Percentiles rank a stretch among this genome's conserved stretches.
Conservation (phyloP, 441 rosid genomes). For the Croton setiger region DNA sequence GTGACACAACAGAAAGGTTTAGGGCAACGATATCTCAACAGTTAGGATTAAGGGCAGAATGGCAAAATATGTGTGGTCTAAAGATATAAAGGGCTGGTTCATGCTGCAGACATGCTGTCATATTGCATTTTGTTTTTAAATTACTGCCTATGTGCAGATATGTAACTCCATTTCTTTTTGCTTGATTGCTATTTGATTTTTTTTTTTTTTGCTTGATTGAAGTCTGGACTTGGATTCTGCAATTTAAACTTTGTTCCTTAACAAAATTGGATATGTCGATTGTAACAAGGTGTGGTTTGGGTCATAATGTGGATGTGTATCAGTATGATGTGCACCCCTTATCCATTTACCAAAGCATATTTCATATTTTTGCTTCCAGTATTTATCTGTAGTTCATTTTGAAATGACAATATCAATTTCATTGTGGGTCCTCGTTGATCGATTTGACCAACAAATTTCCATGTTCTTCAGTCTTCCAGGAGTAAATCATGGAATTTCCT, state of each 20-base stretch:
- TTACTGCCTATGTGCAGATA: background rate
- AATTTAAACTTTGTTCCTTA: background rate
- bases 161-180: background rate
- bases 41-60: background rate
- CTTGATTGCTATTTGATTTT: background rate
- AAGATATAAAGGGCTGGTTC: background rate
- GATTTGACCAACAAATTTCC: background rate
- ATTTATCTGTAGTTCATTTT: background rate
- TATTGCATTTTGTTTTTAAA: background rate
- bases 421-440: background rate
- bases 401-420: background rate
- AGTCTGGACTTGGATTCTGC: background rate
- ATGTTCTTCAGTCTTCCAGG: background rate
- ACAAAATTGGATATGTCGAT: background rate
- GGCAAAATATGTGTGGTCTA: background rate
- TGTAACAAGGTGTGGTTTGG: background rate
- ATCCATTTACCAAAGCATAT: background rate
- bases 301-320: background rate
- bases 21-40: too few relatives aligned
- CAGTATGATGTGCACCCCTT: background rate
- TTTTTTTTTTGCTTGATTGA: background rate
- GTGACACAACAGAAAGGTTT: too few relatives aligned
- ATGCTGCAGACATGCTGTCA: background rate
- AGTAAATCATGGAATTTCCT: background rate
- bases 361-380: background rate